Percentiles rank a stretch among this genome's conserved stretches.
phyloP scores from a whole-genome alignment of 2,329 filamentous ascomycete genomes.

The Achaetomium macrosporum region DNA sequence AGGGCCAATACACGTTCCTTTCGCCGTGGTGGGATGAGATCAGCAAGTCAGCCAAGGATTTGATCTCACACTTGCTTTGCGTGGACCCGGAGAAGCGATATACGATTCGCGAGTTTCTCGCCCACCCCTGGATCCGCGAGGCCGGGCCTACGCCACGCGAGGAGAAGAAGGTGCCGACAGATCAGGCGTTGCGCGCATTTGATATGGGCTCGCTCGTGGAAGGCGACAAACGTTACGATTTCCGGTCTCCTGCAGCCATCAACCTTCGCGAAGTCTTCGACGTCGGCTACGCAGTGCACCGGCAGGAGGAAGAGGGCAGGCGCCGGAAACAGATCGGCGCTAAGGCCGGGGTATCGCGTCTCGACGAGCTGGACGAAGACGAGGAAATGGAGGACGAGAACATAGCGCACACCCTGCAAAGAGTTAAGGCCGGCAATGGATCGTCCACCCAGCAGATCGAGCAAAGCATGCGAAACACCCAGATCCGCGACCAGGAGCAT shows the following conservation, averaged over 20 bases:
- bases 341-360: conserved; percentile 55
- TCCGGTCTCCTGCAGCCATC: conserved; percentile 89
- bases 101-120: conserved; percentile 85
- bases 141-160: conserved; percentile 53
- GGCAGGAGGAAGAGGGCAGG: conserved; percentile 94
- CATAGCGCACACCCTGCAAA: conserved; percentile 40
- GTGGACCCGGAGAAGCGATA: conserved; percentile 95
- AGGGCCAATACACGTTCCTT: conserved; percentile 93
- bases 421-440: conserved; percentile 29
- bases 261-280: conserved; percentile 97
- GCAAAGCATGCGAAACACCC: conserved; percentile 79
- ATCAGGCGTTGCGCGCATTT: conserved; percentile 49
- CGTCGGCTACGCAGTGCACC: conserved; percentile 93
- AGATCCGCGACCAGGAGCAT: conserved; percentile 56
- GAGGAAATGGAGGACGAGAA: conserved; percentile 55
- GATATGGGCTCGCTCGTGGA: conserved; percentile 50
- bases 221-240: conserved; percentile 71
- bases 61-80: conserved; percentile 87
- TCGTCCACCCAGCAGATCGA: conserved; percentile 63
- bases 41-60: conserved; percentile 86
- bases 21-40: conserved; percentile 99
- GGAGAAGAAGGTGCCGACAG: conserved; percentile 47
- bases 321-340: conserved; percentile 74
- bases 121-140: conserved; percentile 86
- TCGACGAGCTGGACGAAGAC: conserved; percentile 62